Evolutionary conservation across 2,329 filamentous ascomycete genomes (phyloP), one percentile per base, ranked within the genome.

Genomic region (Metarhizium guizhouense): DNA sequence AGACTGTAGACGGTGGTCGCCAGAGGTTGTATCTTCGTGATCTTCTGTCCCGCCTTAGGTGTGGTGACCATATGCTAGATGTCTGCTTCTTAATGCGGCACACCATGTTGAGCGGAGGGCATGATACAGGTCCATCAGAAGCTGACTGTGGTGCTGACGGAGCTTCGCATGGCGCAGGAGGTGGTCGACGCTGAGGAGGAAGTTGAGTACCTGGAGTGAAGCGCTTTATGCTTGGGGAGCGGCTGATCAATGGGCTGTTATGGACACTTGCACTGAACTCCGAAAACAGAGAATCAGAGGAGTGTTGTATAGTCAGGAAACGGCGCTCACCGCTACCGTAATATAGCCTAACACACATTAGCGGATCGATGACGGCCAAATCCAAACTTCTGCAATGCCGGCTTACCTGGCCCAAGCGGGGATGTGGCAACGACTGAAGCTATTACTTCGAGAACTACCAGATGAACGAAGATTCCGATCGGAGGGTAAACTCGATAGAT

Each of bases 51-150:
- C 76, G 74, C 52, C 80, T 79, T 34, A 92, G 72, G 69, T 91
- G 88, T 10, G 88, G 87, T 3, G 86, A 90, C 85, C 86, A 90
- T 59, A 87, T 77, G 60, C 82, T 79, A 42, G 85, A 81, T 54
- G 77, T 75, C 62, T 79, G 78, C 66, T 80, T 78, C 61, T 68
- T 71, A 30, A 73, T 58, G 43, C 60, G 63, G 6, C 64, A 63
- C 6, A 66, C 63, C 29, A 65, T 62, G 13, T 61, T 57, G 47
- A 66, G 56, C 6, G 65, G 62, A 13, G 71, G 68, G 14, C 68
- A 64, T 7, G 72, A 68, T 4, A 65, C 67, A 40, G 25, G n/a
- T 18, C 29, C 16, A 11, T 50, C 34, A 25, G 52, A 45, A 16
- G 29, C 34, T 20, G 54, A 25, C 32, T 40, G 47, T 30, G 47